Evolutionary conservation across 202 grass and related monocot species (phyloP), one percentile per base, ranked within the genome.

Genomic region (Elaeis oleifera): DNA sequence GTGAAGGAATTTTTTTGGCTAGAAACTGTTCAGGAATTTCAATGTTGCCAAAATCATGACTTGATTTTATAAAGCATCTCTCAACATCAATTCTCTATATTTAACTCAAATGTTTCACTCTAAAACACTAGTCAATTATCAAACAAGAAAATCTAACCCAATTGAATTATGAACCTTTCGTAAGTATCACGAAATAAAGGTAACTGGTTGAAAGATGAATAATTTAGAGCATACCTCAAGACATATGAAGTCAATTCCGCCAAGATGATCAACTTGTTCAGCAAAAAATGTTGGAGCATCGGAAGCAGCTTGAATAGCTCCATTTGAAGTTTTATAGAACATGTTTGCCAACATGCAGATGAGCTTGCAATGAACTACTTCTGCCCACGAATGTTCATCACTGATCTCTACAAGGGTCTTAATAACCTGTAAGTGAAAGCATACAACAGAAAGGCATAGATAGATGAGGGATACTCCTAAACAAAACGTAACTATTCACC

Each of bases 271-370:
- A 50, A 97, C 78, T 70, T 71, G 77, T 44, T 89, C 72, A 6
- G 79, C 75, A 74, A 75, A 50, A 56, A 92, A 92, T 18, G 27
- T 73, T 62, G 84, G 76, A 69, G 73, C 83, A 57, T 78, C 79
- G 59, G 71, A 59, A 59, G 74, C 54, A 75, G 74, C 68, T 59
- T 86, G 21, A 1, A 25, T 71, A 84, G 72, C 22, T 68, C 32
- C 79, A 78, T 88, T 83, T 81, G 88, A 79, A 74, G 83, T 71
- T 76, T 79, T 54, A 56, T 97, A 97, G 50, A 97, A 53, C 94
- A 92, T 92, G 70, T 92, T 97, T 77, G 88, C 84, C 65, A 97
- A 60, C 82, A 92, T 89, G 77, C 88, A 92, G 69, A 97, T 89
- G 67, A 97, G 94, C 70, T 92, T 97, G 72, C 74, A 84, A 72